A percentile compares a stretch with the other conserved stretches of the same genome.
Evolutionary conservation across 2,329 filamentous ascomycete genomes (phyloP).

Genomic region (Paracoccidioides lutzii): DNA sequence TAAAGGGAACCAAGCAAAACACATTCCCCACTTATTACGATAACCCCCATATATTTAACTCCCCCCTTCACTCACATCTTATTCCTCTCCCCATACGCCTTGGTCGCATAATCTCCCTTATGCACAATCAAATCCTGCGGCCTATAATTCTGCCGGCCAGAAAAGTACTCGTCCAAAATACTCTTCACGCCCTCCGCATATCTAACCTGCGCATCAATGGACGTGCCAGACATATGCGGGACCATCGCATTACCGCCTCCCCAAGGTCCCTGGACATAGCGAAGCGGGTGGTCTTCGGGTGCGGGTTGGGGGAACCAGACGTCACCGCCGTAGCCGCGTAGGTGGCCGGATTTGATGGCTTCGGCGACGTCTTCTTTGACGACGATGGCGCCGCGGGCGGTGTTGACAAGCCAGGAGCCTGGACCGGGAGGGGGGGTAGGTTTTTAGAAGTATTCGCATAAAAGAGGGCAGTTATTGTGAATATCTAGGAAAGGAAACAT

Average conservation of each 20-base stretch:
- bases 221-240: constrained; percentile 96
- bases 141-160: constrained; percentile 74
- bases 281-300: constrained; percentile 81
- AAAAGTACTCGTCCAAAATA: constrained; percentile 85
- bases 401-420: constrained; percentile 97
- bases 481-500: constrained; percentile 17
- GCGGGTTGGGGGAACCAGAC: constrained; percentile 95
- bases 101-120: constrained; percentile 85
- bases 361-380: constrained; percentile 98
- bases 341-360: constrained; percentile 77
- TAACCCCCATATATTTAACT: no score
- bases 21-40: no score
- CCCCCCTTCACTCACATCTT: not conserved
- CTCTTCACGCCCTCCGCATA: constrained; percentile 79
- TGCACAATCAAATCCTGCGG: constrained; percentile 84
- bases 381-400: constrained; percentile 93
- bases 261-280: constrained; percentile 85
- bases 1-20: no score
- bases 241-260: constrained; percentile 98
- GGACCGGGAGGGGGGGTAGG: not conserved
- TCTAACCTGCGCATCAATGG: constrained; percentile 91
- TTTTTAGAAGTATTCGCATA: not conserved
- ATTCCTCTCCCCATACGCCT: constrained; percentile 69
- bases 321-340: constrained; percentile 38
- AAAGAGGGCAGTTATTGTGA: no score